Conservation (phyloP, 2,329 filamentous ascomycete genomes). For the Phyllosticta citrichinensis region DNA sequence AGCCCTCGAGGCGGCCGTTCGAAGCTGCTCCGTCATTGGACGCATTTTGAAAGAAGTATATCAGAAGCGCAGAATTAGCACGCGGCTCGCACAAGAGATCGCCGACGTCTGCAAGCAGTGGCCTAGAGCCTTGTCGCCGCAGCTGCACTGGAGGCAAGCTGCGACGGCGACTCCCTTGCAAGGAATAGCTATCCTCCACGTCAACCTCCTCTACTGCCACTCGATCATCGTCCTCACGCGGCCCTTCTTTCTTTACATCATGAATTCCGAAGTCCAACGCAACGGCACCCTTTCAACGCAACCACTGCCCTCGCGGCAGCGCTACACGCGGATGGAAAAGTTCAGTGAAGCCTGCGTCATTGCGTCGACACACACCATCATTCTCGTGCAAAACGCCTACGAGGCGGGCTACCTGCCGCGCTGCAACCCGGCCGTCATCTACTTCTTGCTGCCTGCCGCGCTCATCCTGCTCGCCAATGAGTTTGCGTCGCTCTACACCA, state of each 20-base stretch:
- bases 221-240: conserved; percentile 53
- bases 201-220: conserved; percentile 53
- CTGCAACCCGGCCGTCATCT: conserved; percentile 31
- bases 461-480: conserved; percentile 32
- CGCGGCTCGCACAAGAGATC: conserved; percentile 47
- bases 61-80: conserved; percentile 49
- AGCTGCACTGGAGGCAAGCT: conserved; percentile 44
- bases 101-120: conserved; percentile 44
- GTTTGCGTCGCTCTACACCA: conserved; percentile 26
- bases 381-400: conserved; percentile 30
- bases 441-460: conserved; percentile 33
- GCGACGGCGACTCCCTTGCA: conserved; percentile 36
- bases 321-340: conserved; percentile 35
- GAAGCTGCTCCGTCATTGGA: conserved; percentile 49
- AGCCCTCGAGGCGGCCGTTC: conserved; percentile 47
- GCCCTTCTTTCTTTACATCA: conserved; percentile 52
- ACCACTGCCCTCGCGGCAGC: not conserved
- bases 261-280: conserved; percentile 36
- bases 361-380: conserved; percentile 31
- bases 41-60: conserved; percentile 51
- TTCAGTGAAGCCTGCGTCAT: conserved; percentile 34
- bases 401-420: conserved; percentile 31
- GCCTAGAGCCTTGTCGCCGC: conserved; percentile 39
- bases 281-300: not conserved
- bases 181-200: conserved; percentile 51